Percentiles rank a stretch among this genome's conserved stretches.
These are phyloP conservation scores for Exophiala mesophila DNA, from an alignment of 2,329 filamentous ascomycete species.

Conservation along the genomic window DNA sequence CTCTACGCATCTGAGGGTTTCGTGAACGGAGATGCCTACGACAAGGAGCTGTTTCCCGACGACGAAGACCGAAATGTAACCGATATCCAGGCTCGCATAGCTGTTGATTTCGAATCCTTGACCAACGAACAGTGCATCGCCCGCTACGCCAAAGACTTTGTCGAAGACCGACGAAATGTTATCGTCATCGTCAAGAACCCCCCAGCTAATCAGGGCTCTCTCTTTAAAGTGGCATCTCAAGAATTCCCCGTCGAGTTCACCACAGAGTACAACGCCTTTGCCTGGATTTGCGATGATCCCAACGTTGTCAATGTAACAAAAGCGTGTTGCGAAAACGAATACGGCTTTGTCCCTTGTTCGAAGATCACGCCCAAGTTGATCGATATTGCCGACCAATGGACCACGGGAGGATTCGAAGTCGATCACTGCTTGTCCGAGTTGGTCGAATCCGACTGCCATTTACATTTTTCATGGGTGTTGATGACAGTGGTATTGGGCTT, in stretches of 20 bases:
- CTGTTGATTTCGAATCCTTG: slow-evolving; percentile 13
- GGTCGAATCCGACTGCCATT: slow-evolving; percentile 20
- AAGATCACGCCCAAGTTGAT: slow-evolving; percentile 20
- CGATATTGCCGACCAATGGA: slow-evolving; percentile 16
- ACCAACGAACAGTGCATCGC: slow-evolving; percentile 21
- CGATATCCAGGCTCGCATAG: slow-evolving; percentile 11
- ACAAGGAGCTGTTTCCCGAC: slow-evolving; percentile 18
- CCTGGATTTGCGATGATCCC: slow-evolving; percentile 24
- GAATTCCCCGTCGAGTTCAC: slow-evolving; percentile 19
- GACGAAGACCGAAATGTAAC: slow-evolving; percentile 18
- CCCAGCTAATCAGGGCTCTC: slow-evolving; percentile 13
- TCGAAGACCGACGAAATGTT: slow-evolving; percentile 23
- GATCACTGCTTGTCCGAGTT: slow-evolving; percentile 25
- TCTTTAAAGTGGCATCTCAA: slow-evolving; percentile 17
- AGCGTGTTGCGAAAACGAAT: slow-evolving; percentile 17
- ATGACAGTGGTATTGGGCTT: slow-evolving; percentile 24
- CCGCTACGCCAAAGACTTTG: slow-evolving; percentile 20
- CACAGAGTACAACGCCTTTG: slow-evolving; percentile 18
- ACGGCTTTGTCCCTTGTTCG: slow-evolving; percentile 15
- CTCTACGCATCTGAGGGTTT: slow-evolving; percentile 20
- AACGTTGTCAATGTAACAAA: slow-evolving; percentile 17
- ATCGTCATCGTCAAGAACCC: slow-evolving; percentile 23
- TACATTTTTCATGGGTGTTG: slow-evolving; percentile 24
- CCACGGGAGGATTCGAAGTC: slow-evolving; percentile 15
- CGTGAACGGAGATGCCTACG: slow-evolving; percentile 15